phyloP scores from a whole-genome alignment of 805 yeast species.

The Lipomyces starkeyi region DNA sequence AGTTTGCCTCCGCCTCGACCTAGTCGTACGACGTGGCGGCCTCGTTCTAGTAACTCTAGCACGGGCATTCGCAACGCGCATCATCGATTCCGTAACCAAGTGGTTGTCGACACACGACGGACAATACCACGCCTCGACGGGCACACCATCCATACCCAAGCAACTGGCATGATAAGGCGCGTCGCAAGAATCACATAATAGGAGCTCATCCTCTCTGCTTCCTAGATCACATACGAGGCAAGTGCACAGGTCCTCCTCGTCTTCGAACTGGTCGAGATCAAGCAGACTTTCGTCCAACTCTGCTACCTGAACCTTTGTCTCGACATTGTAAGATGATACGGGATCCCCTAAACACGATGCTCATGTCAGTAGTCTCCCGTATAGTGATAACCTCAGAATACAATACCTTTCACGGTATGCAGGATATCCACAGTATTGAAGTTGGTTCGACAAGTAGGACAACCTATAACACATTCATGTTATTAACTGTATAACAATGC shows the following conservation, averaged over 20 bases:
- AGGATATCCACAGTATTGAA: slow-evolving; percentile 51
- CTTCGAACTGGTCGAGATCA: slow-evolving; percentile 16
- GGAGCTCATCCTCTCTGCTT: slow-evolving; percentile 41
- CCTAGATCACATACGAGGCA: slow-evolving; percentile 42
- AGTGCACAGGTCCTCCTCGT: slow-evolving; percentile 35
- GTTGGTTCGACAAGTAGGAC: slow-evolving; percentile 65
- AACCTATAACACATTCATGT: slow-evolving; percentile 42
- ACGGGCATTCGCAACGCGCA: slow-evolving; percentile 25
- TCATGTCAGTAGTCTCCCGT: not conserved
- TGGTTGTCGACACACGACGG: slow-evolving; percentile 43
- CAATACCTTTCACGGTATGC: slow-evolving; percentile 36
- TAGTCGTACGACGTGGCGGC: slow-evolving; percentile 17
- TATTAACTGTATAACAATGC: not conserved
- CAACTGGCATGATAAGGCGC: slow-evolving; percentile 45
- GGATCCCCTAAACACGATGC: slow-evolving; percentile 19
- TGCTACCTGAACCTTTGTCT: slow-evolving; percentile 34
- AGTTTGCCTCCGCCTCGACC: slow-evolving; percentile 8
- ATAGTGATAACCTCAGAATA: slow-evolving; percentile 29
- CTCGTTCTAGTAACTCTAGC: slow-evolving; percentile 9
- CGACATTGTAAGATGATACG: slow-evolving; percentile 24
- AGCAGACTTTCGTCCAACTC: slow-evolving; percentile 17
- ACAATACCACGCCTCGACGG: slow-evolving; percentile 44
- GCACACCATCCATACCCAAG: slow-evolving; percentile 44
- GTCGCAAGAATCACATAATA: slow-evolving; percentile 45
- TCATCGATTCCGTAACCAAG: slow-evolving; percentile 27